Base-by-base conservation (phyloP, 768 basidiomycete genomes). In the Boletus sp. region DNA sequence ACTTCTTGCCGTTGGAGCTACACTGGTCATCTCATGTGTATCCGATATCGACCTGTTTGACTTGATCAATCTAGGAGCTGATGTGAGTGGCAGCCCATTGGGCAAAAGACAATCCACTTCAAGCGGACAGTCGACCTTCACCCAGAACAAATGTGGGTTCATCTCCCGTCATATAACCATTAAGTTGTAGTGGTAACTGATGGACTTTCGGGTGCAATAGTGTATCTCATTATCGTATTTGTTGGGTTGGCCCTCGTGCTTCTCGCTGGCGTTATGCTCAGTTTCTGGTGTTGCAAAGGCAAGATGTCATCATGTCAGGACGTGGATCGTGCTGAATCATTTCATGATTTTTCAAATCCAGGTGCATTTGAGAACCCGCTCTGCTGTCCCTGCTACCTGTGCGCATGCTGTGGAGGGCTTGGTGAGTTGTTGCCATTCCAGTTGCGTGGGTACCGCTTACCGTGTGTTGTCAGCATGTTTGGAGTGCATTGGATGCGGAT, bases 361-460 rank as follows among this genome's bases (percentile, higher is more conserved):
- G 83, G 80, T 15, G 67, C 80, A 0, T 87, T 86, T 63, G 64
- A 82, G 57, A 88, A 88, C 55, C 86, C 86, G 3, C 72, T 80
- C 0, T 87, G 85, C 61, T 86, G 84, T 61, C 86, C 86, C 1
- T 87, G 86, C 64, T 89, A 89, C 67, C 75, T 87, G 8, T 88
- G 86, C 59, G 86, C 86, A 5, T 87, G 84, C 67, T 87, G 85
- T 55, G 86, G 86, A 54, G 86, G 86, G 39, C 76, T 87, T 17
- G 82, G 85, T 85, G 63, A 60, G 75, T 59, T n/a, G 33, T 47
- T 39, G 11, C 7, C 18, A 39, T 33, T 52, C 20, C 20, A n/a
- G 28, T 17, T n/a, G 47, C 36, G 29, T 8, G 39, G 36, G 40
- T 41, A 18, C 46, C 24, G 14, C 52, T 68, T n/a, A 61, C 32